These are phyloP conservation scores for Dalbergia oliveri DNA, from an alignment of 306 rosid genomes.

Conservation along the genomic window DNA sequence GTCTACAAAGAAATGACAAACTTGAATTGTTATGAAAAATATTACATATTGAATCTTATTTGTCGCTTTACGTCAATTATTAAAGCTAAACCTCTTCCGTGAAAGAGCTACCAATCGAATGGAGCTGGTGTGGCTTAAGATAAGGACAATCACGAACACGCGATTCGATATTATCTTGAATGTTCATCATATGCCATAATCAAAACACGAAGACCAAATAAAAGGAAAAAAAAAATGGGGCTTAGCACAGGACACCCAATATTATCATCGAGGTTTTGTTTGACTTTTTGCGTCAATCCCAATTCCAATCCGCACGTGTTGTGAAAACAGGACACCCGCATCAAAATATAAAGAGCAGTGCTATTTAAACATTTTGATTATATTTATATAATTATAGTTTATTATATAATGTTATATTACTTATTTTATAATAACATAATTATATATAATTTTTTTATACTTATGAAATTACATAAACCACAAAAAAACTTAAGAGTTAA, in stretches of 20 bases:
- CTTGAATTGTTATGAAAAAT: neutral
- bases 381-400: too few species aligned
- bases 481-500: too few species aligned
- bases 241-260: neutral
- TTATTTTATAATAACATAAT: neutral
- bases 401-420: too few species aligned
- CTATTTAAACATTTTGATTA: too few species aligned
- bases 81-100: conserved; percentile 9
- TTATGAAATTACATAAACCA: too few species aligned
- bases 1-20: neutral
- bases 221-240: neutral
- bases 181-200: neutral
- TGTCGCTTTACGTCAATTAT: conserved; percentile 34
- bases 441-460: too few species aligned
- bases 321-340: neutral
- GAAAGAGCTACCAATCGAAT: conserved; percentile 32
- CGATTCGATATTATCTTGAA: conserved; percentile 15
- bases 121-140: neutral
- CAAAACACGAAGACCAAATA: neutral
- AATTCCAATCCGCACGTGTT: neutral
- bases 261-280: neutral
- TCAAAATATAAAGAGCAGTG: too few species aligned
- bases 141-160: conserved; percentile 24
- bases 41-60: neutral
- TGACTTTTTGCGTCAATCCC: conserved; percentile 17